These are phyloP conservation scores for Penicillium maclennaniae DNA, from an alignment of 495 filamentous ascomycete genomes.

Conservation along the genomic window DNA sequence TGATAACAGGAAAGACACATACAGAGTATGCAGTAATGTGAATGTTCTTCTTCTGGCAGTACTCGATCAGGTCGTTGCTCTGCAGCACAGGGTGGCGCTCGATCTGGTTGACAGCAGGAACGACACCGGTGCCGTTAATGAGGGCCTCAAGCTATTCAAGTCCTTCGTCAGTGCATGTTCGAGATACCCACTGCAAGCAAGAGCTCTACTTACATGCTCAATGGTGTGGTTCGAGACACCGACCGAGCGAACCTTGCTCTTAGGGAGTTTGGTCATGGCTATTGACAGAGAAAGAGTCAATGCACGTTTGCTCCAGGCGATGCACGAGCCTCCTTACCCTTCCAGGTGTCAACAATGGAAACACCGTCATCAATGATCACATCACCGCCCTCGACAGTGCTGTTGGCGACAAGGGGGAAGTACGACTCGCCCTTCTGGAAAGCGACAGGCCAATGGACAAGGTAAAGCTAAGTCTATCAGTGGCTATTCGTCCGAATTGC, in stretches of 20 bases:
- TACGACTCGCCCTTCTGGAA: slow-evolving; percentile 41
- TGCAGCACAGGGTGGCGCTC: slow-evolving; percentile 50
- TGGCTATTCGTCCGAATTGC: background rate
- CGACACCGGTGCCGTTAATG: slow-evolving; percentile 46
- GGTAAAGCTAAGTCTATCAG: slow-evolving; percentile 39
- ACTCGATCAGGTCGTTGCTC: slow-evolving; percentile 41
- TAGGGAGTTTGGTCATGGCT: slow-evolving; percentile 51
- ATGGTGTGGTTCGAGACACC: slow-evolving; percentile 51
- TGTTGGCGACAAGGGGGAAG: slow-evolving; percentile 42
- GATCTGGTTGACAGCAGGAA: slow-evolving; percentile 49
- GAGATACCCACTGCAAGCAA: background rate
- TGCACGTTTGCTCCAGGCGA: background rate
- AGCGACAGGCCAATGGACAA: slow-evolving; percentile 50
- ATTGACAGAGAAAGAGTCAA: background rate
- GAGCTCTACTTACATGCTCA: slow-evolving; percentile 32
- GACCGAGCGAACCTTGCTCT: slow-evolving; percentile 47
- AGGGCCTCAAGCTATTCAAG: slow-evolving; percentile 42
- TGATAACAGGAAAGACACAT: slow-evolving; percentile 3
- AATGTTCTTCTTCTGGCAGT: slow-evolving; percentile 44
- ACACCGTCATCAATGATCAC: slow-evolving; percentile 42
- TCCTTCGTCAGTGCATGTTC: slow-evolving; percentile 1
- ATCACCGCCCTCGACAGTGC: slow-evolving; percentile 37
- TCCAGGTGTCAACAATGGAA: slow-evolving; percentile 52
- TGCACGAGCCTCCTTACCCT: slow-evolving; percentile 22
- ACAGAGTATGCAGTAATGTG: slow-evolving; percentile 50